A percentile compares a stretch with the other conserved stretches of the same genome.
Evolutionary conservation across 148 eudicot genomes (phyloP).

Genomic region (Camellia sinensis): DNA sequence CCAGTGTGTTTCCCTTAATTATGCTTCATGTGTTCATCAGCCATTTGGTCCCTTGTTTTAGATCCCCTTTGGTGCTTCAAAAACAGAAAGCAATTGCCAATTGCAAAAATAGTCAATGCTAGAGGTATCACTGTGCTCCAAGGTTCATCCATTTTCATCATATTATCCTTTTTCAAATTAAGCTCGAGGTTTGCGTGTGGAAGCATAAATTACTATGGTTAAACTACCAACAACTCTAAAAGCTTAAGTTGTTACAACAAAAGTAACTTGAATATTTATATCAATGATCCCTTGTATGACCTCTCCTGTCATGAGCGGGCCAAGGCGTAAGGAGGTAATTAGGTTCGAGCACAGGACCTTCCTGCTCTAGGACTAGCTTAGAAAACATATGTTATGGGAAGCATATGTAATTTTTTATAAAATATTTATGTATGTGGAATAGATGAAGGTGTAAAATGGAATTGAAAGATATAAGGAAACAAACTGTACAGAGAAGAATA

Average conservation of each 20-base stretch:
- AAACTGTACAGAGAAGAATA: no score
- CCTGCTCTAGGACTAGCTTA: neutral
- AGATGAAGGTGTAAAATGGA: no score
- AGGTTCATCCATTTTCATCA: conserved; percentile 3
- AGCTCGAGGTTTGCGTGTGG: neutral
- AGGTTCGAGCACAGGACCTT: neutral
- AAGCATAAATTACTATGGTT: neutral
- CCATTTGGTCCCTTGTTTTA: neutral
- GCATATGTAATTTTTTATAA: no score
- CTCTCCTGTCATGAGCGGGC: neutral
- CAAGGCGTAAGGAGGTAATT: neutral
- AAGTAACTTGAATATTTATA: no score
- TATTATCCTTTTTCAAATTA: neutral
- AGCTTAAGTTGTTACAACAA: neutral
- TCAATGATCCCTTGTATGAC: neutral
- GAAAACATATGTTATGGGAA: no score
- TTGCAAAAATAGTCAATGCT: neutral
- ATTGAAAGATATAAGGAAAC: no score
- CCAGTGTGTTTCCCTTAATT: neutral
- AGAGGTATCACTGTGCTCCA: neutral
- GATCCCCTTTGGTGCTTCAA: neutral
- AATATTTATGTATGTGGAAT: no score
- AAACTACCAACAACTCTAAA: neutral
- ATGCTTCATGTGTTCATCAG: neutral
- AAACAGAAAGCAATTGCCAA: neutral